These are phyloP conservation scores for Phytopythium ostracodes DNA, from an alignment of 352 stramenopile species.

Conservation along the genomic window DNA sequence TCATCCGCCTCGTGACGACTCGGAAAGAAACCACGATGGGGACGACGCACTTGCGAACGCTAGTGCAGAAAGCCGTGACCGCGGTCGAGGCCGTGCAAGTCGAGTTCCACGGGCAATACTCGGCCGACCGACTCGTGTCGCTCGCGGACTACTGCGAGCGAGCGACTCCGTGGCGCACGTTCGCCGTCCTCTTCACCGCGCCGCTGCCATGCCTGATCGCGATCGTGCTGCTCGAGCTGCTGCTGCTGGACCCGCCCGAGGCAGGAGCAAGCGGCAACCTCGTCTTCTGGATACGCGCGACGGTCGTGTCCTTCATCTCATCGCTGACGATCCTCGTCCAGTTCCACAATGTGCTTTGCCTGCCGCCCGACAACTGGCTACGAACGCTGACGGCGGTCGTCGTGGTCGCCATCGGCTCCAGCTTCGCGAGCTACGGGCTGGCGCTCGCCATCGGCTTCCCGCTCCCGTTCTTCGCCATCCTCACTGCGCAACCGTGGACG, in stretches of 20 bases:
- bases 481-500: background rate
- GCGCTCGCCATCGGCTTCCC: background rate
- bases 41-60: background rate
- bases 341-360: constrained; percentile 9
- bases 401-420: background rate
- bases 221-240: constrained; percentile 8
- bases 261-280: constrained; percentile 9
- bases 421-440: background rate
- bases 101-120: constrained; percentile 17
- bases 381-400: background rate
- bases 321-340: background rate
- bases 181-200: constrained; percentile 4
- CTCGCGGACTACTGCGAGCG: constrained; percentile 8
- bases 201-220: constrained; percentile 11
- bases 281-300: constrained; percentile 7
- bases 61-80: background rate
- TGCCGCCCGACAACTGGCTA: background rate
- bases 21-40: background rate
- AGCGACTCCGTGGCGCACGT: background rate
- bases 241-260: constrained; percentile 3
- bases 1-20: background rate
- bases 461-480: background rate
- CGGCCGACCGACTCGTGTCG: constrained; percentile 4
- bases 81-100: constrained; percentile 11
- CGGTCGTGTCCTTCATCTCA: constrained; percentile 7